Base-by-base conservation (phyloP, 177 flowering plant genomes). In the Vitis hybrid region DNA sequence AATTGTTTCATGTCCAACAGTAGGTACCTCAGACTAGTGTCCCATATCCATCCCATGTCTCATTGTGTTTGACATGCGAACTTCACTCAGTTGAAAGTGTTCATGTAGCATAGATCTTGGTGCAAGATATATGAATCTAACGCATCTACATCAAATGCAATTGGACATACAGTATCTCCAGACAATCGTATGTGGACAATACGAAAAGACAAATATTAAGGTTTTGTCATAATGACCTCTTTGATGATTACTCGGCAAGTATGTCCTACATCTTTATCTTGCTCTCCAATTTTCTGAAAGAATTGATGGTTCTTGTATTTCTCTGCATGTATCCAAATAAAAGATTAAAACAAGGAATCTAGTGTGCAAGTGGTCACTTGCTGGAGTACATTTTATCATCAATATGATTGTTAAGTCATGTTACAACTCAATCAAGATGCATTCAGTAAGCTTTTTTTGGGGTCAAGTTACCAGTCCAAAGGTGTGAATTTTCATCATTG, bases 131-230 rank as follows among this genome's bases (percentile, higher is more conserved):
- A 40, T 40, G 45, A 7, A 40, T 40, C 45, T 5, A 40, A 40
- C 4, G 45, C 45, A 40, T 40, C 45, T 19, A 58, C 13, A 14
- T 14, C 19, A 26, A 10, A 12, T 7, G 34, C 34, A 32, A 57
- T 45, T 45, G 57, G 30, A 51, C 13, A 63, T 6, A 56, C 59
- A 60, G 79, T 51, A 75, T 72, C 72, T 61, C 7, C 64, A 62
- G 45, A 60, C 52, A 21, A 62, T 59, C 26, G 64, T 19, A 71
- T 74, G 66, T 50, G 72, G 86, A 83, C 86, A 77, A 74, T 63
- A 61, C 71, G 80, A 81, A 72, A 83, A 71, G 86, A 83, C 86
- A 77, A 79, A 79, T 68, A 72, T 81, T 83, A 77, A 81, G 86
- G 84, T 74, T 81, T 77, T 73, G 82, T 79, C 75, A 67, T 75